A percentile compares a stretch with the other conserved stretches of the same genome.
Conservation (phyloP, 2,329 filamentous ascomycete genomes). For the Neofusicoccum parvum region DNA sequence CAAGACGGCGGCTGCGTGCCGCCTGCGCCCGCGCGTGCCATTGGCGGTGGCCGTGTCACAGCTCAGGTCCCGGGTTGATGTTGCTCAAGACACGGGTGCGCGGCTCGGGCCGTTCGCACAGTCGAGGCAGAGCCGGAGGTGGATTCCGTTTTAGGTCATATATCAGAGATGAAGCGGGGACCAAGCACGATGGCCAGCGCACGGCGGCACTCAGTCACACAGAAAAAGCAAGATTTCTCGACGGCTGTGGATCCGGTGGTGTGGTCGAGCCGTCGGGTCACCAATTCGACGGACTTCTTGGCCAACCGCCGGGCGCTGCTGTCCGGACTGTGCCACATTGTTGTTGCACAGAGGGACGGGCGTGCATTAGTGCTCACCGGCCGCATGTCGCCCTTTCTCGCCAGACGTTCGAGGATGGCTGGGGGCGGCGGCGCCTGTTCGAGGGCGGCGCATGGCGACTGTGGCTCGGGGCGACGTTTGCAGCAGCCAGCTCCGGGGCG, state of each 20-base stretch:
- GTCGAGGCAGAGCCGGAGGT: no score
- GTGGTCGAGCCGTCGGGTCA: background rate
- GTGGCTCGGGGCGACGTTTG: background rate
- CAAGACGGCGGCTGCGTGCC: no score
- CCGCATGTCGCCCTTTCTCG: conserved; percentile 19
- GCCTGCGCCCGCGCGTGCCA: no score
- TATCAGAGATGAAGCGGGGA: no score
- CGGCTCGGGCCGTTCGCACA: no score
- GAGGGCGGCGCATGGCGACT: background rate
- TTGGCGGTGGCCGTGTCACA: no score
- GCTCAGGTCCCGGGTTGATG: no score
- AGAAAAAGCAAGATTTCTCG: no score
- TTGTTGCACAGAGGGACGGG: background rate
- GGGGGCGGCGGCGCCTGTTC: background rate
- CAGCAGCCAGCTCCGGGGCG: conserved; percentile 2
- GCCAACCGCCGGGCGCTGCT: background rate
- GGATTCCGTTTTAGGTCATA: no score
- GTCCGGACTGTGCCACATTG: background rate
- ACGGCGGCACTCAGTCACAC: no score
- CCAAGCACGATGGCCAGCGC: no score
- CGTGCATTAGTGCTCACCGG: conserved; percentile 19
- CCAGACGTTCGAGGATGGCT: conserved; percentile 7
- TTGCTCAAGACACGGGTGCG: no score
- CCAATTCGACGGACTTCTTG: background rate
- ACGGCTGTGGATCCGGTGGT: background rate